A percentile compares a stretch with the other conserved stretches of the same genome.
phyloP scores from a whole-genome alignment of 192 early-diverging fungal genomes.

The Lobosporangium transversale region DNA sequence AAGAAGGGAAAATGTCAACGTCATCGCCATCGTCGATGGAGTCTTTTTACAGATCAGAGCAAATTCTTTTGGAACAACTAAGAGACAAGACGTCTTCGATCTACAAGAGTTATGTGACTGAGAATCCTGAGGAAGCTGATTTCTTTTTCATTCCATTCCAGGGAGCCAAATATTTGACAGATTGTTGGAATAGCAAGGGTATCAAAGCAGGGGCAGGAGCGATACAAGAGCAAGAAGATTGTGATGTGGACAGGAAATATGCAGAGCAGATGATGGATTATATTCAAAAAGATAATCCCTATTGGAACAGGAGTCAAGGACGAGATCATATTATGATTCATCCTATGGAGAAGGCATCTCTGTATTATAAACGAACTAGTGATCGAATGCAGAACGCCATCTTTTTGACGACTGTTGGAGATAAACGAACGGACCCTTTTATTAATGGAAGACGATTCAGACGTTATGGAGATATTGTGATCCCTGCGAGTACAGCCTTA shows the following conservation, averaged over 20 bases:
- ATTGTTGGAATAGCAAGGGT: conserved; percentile 54
- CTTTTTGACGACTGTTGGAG: conserved; percentile 59
- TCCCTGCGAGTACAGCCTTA: conserved; percentile 52
- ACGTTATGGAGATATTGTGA: conserved; percentile 54
- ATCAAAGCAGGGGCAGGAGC: no score
- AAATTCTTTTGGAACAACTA: conserved; percentile 50
- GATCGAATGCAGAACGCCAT: conserved; percentile 41
- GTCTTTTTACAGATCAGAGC: conserved; percentile 1
- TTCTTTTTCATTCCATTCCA: conserved; percentile 62
- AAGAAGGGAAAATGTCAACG: background rate
- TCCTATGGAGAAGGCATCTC: conserved; percentile 53
- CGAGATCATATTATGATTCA: conserved; percentile 58
- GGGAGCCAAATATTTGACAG: conserved; percentile 55
- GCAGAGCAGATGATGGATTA: conserved; percentile 57
- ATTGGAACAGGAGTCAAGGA: conserved; percentile 55
- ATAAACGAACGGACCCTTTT: conserved; percentile 39
- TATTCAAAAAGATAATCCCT: conserved; percentile 50
- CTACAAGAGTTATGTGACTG: conserved; percentile 58
- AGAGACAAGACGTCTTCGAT: conserved; percentile 29
- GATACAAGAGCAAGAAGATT: no score
- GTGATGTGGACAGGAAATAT: conserved; percentile 55
- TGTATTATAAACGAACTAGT: conserved; percentile 51
- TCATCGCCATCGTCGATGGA: no score
- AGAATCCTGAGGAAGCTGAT: conserved; percentile 56
- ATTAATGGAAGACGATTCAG: conserved; percentile 30